phyloP scores from a whole-genome alignment of 768 basidiomycete species.

The Russula virescens region DNA sequence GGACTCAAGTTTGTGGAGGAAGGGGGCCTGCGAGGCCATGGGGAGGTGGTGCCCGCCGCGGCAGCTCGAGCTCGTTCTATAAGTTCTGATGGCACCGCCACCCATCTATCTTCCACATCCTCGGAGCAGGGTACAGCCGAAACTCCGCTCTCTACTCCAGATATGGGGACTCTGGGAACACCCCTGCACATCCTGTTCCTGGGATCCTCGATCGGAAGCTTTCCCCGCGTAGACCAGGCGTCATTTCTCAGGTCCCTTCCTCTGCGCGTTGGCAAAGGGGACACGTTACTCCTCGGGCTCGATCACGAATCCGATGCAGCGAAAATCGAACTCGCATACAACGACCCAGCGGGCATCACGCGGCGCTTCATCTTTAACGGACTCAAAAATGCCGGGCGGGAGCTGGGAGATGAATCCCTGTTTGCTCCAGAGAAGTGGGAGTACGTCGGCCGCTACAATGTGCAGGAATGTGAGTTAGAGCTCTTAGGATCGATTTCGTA shows the following conservation, averaged over 20 bases:
- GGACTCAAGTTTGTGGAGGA: conserved; percentile 75
- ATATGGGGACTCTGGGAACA: conserved; percentile 31
- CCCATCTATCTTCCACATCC: conserved; percentile 9
- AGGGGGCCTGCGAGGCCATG: conserved; percentile 46
- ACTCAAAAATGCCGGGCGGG: conserved; percentile 57
- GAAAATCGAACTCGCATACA: conserved; percentile 82
- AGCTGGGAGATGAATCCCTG: conserved; percentile 58
- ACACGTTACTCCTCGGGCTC: conserved; percentile 86
- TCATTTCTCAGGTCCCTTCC: conserved; percentile 76
- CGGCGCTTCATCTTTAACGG: conserved; percentile 83
- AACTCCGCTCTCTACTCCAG: conserved; percentile 45
- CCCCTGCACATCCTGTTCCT: conserved; percentile 86
- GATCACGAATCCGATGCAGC: conserved; percentile 72
- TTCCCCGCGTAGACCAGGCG: conserved; percentile 59
- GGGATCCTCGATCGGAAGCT: conserved; percentile 91
- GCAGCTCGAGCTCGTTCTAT: conserved; percentile 31
- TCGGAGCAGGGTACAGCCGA: conserved; percentile 23
- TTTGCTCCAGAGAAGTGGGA: conserved; percentile 71
- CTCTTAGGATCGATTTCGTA: neutral
- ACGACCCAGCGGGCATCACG: conserved; percentile 72
- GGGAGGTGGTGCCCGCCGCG: conserved; percentile 13
- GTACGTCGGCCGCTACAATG: conserved; percentile 59
- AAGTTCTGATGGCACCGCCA: conserved; percentile 32
- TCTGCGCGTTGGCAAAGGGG: conserved; percentile 63
- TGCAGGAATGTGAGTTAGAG: conserved; percentile 39